These are phyloP conservation scores for Trichomonascaceae sp. DNA, from an alignment of 1,139 yeast genomes.

Conservation along the genomic window DNA sequence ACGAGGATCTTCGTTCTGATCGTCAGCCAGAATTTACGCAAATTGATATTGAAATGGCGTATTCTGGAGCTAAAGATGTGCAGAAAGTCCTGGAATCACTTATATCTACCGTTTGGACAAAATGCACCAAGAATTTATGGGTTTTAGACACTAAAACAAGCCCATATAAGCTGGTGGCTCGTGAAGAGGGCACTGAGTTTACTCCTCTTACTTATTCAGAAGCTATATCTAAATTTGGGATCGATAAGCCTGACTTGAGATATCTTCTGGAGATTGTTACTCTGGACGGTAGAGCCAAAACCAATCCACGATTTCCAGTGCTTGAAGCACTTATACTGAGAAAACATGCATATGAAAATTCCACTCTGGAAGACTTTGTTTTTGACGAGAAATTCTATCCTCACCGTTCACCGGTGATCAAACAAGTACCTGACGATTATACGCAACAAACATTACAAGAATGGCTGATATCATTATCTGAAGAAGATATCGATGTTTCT, in stretches of 20 bases:
- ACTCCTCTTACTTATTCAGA: constrained; percentile 54
- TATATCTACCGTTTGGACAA: constrained; percentile 52
- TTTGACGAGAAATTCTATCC: constrained; percentile 39
- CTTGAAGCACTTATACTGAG: constrained; percentile 64
- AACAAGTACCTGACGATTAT: constrained; percentile 1
- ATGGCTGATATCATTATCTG: constrained; percentile 33
- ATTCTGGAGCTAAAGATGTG: constrained; percentile 64
- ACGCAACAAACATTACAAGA: not conserved
- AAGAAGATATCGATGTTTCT: constrained; percentile 14
- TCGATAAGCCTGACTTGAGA: constrained; percentile 91
- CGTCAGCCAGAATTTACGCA: constrained; percentile 98
- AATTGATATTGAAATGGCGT: constrained; percentile 89
- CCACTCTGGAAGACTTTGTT: constrained; percentile 24
- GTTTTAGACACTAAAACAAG: constrained; percentile 16
- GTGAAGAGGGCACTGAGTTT: constrained; percentile 21
- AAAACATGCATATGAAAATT: constrained; percentile 33
- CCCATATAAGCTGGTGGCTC: constrained; percentile 6
- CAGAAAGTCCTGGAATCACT: constrained; percentile 56
- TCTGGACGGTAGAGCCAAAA: constrained; percentile 33
- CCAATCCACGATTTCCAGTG: constrained; percentile 48
- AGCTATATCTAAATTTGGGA: constrained; percentile 71
- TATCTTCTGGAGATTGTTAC: constrained; percentile 43
- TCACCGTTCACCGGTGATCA: constrained; percentile 50
- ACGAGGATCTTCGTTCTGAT: constrained; percentile 90
- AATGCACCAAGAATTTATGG: constrained; percentile 39